phyloP scores from a whole-genome alignment of 2,329 filamentous ascomycete genomes.

The Phaeosphaeria sp. region DNA sequence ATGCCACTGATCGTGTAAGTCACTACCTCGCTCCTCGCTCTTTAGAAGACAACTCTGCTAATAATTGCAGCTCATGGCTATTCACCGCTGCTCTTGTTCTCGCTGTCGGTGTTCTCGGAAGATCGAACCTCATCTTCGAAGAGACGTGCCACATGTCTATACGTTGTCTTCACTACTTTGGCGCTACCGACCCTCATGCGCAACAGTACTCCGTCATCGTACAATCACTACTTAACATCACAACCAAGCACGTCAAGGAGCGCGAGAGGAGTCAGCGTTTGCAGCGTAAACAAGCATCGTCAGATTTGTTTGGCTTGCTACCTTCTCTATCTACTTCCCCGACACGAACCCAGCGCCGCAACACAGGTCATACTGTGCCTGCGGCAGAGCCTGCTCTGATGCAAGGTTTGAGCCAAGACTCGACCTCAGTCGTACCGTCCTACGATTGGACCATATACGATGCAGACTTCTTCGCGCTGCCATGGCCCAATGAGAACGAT shows the following conservation, averaged over 20 bases:
- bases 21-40: not conserved
- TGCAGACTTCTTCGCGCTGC: conserved; percentile 39
- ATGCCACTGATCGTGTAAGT: conserved; percentile 43
- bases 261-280: conserved; percentile 29
- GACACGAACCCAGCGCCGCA: not conserved
- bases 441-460: conserved; percentile 43
- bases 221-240: conserved; percentile 34
- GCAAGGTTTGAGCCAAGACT: conserved; percentile 8
- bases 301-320: conserved; percentile 37
- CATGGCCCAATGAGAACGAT: conserved; percentile 40
- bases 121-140: conserved; percentile 28
- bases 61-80: conserved; percentile 32
- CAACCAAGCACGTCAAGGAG: conserved; percentile 31
- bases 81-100: conserved; percentile 40
- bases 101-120: conserved; percentile 33
- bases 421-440: conserved; percentile 12
- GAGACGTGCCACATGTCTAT: conserved; percentile 32
- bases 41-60: conserved; percentile 1
- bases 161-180: conserved; percentile 36
- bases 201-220: conserved; percentile 37
- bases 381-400: conserved; percentile 2
- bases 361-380: conserved; percentile 3
- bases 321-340: conserved; percentile 11
- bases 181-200: conserved; percentile 36
- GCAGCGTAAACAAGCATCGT: conserved; percentile 37